Percentiles rank a stretch among this genome's conserved stretches.
Evolutionary conservation across 2,329 filamentous ascomycete species (phyloP).

Genomic region (Fusarium albosuccineum): DNA sequence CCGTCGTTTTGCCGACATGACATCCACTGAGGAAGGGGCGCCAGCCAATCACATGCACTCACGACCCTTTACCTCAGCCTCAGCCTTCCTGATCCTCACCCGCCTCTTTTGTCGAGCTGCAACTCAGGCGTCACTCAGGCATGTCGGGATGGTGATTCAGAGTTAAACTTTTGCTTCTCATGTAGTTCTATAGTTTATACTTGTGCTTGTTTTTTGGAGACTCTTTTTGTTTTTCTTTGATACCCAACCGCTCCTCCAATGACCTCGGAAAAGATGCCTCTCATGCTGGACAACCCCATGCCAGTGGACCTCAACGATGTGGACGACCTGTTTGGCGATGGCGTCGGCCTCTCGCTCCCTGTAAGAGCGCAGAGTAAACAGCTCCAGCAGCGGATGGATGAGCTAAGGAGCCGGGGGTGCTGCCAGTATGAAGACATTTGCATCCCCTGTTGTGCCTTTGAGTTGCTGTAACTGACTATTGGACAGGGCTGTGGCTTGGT

Average conservation of each 20-base stretch:
- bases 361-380: slow-evolving; percentile 66
- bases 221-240: slow-evolving; percentile 34
- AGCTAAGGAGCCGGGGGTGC: slow-evolving; percentile 80
- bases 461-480: slow-evolving; percentile 27
- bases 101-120: slow-evolving; percentile 22
- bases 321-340: slow-evolving; percentile 82
- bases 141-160: slow-evolving; percentile 30
- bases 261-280: slow-evolving; percentile 58
- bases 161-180: slow-evolving; percentile 10
- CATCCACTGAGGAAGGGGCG: slow-evolving; percentile 23
- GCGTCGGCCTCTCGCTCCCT: slow-evolving; percentile 69
- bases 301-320: slow-evolving; percentile 70
- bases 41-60: slow-evolving; percentile 31
- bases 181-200: slow-evolving; percentile 27
- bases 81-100: slow-evolving; percentile 42
- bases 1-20: slow-evolving; percentile 39
- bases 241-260: slow-evolving; percentile 43
- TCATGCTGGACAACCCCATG: slow-evolving; percentile 59
- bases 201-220: slow-evolving; percentile 21
- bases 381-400: slow-evolving; percentile 79
- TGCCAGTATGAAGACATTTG: slow-evolving; percentile 75
- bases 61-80: slow-evolving; percentile 34
- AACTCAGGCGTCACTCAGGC: slow-evolving; percentile 17
- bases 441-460: not conserved
- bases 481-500: slow-evolving; percentile 85